Base-by-base conservation (phyloP, 768 basidiomycete species). In the Podaxis sp. region DNA sequence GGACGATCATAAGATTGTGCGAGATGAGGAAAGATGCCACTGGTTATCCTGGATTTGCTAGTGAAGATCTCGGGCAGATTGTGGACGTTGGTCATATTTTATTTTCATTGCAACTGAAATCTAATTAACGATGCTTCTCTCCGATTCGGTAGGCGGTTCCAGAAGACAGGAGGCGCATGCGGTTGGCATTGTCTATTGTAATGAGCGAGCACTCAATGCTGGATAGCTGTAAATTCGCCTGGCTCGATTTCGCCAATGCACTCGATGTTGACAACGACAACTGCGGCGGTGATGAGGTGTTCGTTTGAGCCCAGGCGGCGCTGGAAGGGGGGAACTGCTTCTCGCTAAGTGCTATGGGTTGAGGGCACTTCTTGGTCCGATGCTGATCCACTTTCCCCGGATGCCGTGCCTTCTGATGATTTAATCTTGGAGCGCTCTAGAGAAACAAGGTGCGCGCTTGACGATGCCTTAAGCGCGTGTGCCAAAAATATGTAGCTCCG, bases 131-230 rank as follows among this genome's bases (percentile, higher is more conserved):
- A 33, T 22, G 4, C 40, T 30, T 30, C 24, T 30, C 56, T 40
- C 33, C 26, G 46, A 28, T 60, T 51, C 51, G 68, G 20, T 64
- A 85, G 85, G 71, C 65, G 28, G 68, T 81, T 46, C 75, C 80
- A 22, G 66, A 64, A 2, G 64, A 68, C 33, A 75, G 75, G 73
- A 63, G 59, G 12, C 79, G 81, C 22, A 83, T 83, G 24, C 76
- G 76, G 60, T 64, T 78, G 49, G 84, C 81, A 17, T 64, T 87
- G 37, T 72, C 75, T 6, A 65, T 85, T 56, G 78, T 79, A 49
- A 73, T 86, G 65, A 76, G 76, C 4, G 86, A 87, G 64, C 68
- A 73, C 37, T 84, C 86, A 3, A 73, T 88, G 41, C 72, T 87
- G 63, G 80, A 86, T 60, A 80, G 80, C 62, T 86, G 86, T 65